Conservation (phyloP, 495 filamentous ascomycete genomes). For the Penicillium robsamsonii region DNA sequence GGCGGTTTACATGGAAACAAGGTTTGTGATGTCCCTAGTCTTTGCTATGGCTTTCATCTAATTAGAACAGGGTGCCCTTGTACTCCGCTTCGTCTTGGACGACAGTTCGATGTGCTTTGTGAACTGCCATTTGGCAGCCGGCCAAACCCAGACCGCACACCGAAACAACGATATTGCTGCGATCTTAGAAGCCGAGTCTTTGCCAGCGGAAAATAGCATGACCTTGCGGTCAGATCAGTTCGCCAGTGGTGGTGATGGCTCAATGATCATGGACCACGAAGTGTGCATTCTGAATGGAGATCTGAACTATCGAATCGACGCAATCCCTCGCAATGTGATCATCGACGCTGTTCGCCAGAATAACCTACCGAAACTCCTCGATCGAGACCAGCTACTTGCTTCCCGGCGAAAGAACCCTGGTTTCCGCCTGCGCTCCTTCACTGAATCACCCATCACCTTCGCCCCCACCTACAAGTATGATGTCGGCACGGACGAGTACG, state of each 20-base stretch:
- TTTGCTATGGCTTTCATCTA: constrained; percentile 11
- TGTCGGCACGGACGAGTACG: constrained; percentile 89
- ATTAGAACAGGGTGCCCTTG: constrained; percentile 67
- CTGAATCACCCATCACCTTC: constrained; percentile 83
- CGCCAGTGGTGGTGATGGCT: constrained; percentile 86
- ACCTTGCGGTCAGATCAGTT: constrained; percentile 68
- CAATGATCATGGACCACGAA: constrained; percentile 96
- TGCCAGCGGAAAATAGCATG: constrained; percentile 65
- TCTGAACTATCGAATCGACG: constrained; percentile 96
- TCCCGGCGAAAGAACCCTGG: constrained; percentile 82
- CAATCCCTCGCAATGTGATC: constrained; percentile 89
- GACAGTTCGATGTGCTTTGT: constrained; percentile 93
- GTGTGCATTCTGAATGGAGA: constrained; percentile 95
- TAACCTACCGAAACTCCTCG: constrained; percentile 86
- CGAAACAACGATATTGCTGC: constrained; percentile 91
- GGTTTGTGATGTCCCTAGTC: constrained; percentile 36
- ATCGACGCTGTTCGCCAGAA: constrained; percentile 74
- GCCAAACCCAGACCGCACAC: constrained; percentile 82
- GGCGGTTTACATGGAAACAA: constrained; percentile 94
- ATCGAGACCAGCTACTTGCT: constrained; percentile 89
- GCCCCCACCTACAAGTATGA: constrained; percentile 98
- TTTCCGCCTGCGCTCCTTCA: constrained; percentile 82
- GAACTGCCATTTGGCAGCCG: constrained; percentile 95
- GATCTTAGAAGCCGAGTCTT: constrained; percentile 74
- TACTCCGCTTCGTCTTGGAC: constrained; percentile 85